These are phyloP conservation scores for Sporisorium sorghi DNA, from an alignment of 1,284 basidiomycete species.

Conservation along the genomic window DNA sequence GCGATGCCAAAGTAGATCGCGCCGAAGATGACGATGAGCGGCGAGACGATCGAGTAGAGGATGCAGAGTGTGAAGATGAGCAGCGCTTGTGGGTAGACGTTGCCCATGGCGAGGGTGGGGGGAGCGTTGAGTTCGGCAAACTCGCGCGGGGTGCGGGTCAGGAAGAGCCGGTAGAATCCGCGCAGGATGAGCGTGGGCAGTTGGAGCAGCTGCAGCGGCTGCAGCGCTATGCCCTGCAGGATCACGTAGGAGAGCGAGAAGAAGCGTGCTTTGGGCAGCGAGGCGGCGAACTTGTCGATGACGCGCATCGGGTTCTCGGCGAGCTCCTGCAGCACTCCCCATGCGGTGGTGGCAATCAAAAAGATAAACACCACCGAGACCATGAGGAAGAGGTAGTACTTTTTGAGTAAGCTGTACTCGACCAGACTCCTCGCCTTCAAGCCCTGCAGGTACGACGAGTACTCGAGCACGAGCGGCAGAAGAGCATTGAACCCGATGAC, in stretches of 20 bases:
- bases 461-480: slow-evolving; percentile 89
- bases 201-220: slow-evolving; percentile 85
- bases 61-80: slow-evolving; percentile 94
- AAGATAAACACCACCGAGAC: slow-evolving; percentile 97
- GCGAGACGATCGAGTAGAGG: slow-evolving; percentile 93
- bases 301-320: slow-evolving; percentile 64
- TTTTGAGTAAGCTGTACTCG: slow-evolving; percentile 91
- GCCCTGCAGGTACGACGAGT: slow-evolving; percentile 85
- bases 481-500: slow-evolving; percentile 90
- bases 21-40: slow-evolving; percentile 91
- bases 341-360: slow-evolving; percentile 87
- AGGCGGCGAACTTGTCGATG: slow-evolving; percentile 65
- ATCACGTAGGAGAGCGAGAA: slow-evolving; percentile 97
- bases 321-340: slow-evolving; percentile 75
- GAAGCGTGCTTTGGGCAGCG: slow-evolving; percentile 73
- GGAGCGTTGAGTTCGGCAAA: slow-evolving; percentile 96
- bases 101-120: slow-evolving; percentile 80
- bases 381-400: slow-evolving; percentile 84
- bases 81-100: slow-evolving; percentile 91
- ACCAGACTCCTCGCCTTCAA: slow-evolving; percentile 88
- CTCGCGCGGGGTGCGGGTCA: slow-evolving; percentile 73
- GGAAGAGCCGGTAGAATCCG: slow-evolving; percentile 50
- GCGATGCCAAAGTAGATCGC: slow-evolving; percentile 92
- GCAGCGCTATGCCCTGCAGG: slow-evolving; percentile 89
- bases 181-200: slow-evolving; percentile 61